Percentiles rank a stretch among this genome's conserved stretches.
Evolutionary conservation across 345 rosid species (phyloP).

Genomic region (Dimocarpus longan): DNA sequence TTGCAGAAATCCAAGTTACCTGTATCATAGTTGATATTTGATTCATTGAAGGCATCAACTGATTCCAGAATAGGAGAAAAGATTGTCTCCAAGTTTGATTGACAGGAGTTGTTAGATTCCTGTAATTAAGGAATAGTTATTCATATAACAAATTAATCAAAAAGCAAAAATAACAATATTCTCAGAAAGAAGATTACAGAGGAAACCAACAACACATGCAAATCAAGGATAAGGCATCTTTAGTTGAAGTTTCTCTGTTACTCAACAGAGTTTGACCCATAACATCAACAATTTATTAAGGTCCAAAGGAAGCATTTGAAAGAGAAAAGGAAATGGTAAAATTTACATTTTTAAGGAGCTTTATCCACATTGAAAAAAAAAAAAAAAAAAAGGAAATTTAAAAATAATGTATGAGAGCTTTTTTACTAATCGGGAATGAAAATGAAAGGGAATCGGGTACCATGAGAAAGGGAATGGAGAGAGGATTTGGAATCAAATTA

Average conservation of each 20-base stretch:
- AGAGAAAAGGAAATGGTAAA: not conserved
- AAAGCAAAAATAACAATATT: not conserved
- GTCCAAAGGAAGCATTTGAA: not conserved
- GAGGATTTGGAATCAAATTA: no score
- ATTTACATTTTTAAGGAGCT: not conserved
- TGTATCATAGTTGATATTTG: constrained; percentile 41
- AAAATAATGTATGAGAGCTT: not conserved
- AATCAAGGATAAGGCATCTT: not conserved
- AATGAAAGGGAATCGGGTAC: no score
- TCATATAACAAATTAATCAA: constrained; percentile 9
- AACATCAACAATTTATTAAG: not conserved
- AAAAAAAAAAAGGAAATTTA: not conserved
- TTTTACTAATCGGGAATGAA: no score
- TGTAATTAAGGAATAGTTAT: constrained; percentile 26
- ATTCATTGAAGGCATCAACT: constrained; percentile 38
- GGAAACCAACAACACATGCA: not conserved
- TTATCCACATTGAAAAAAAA: not conserved
- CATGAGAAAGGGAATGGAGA: no score
- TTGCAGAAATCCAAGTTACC: constrained; percentile 26
- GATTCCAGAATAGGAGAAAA: constrained; percentile 77
- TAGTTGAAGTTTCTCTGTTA: not conserved
- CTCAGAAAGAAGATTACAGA: constrained; percentile 1
- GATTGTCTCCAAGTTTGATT: constrained; percentile 68
- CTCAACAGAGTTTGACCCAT: not conserved
- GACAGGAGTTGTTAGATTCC: constrained; percentile 44